A percentile compares a stretch with the other conserved stretches of the same genome.
phyloP scores from a whole-genome alignment of 2,329 filamentous ascomycete genomes.

The Pseudofabraea citricarpa region DNA sequence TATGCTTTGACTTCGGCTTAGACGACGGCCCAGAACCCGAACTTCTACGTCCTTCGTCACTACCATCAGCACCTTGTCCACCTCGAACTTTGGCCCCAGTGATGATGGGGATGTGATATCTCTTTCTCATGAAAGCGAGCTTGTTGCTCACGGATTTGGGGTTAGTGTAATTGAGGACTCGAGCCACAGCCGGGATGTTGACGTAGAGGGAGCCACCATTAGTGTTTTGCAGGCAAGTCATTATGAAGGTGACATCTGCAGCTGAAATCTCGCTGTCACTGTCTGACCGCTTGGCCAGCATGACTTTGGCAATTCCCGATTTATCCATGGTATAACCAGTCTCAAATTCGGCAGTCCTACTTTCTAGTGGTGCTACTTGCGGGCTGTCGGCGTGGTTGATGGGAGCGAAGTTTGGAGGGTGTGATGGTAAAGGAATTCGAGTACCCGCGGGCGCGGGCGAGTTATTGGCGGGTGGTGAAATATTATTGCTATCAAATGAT shows the following conservation, averaged over 20 bases:
- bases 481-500: background rate
- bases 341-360: background rate
- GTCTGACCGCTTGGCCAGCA: background rate
- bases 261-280: background rate
- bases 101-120: background rate
- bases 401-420: background rate
- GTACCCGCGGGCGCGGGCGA: background rate
- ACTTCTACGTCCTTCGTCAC: background rate
- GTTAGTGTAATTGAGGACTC: background rate
- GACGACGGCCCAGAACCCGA: background rate
- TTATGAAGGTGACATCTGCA: conserved; percentile 2
- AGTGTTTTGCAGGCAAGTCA: background rate
- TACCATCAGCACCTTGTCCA: too few relatives aligned
- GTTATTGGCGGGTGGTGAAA: background rate
- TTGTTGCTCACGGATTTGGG: conserved; percentile 1
- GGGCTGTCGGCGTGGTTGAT: too few relatives aligned
- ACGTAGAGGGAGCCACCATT: background rate
- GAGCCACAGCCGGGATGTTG: background rate
- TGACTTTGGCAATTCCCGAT: background rate
- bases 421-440: background rate
- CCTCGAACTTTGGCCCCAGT: background rate
- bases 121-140: conserved; percentile 3
- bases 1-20: background rate
- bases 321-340: background rate
- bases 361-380: background rate